These are phyloP conservation scores for Rhizophagus sp. DNA, from an alignment of 192 early-diverging fungal genomes.

Conservation along the genomic window DNA sequence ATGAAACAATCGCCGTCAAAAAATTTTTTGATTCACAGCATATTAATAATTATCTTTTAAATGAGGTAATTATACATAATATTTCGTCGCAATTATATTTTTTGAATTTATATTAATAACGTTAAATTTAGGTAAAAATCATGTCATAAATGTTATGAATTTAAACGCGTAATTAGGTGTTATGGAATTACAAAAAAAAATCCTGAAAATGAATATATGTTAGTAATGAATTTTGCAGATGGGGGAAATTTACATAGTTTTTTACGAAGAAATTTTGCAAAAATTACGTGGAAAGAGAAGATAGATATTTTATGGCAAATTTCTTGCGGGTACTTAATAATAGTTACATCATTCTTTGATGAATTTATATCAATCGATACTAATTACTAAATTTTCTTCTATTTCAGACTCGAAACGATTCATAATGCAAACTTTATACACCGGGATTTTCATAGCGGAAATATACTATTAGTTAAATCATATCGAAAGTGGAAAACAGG, in stretches of 20 bases:
- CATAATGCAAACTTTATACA: too few species aligned
- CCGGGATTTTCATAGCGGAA: neutral
- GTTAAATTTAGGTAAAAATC: neutral
- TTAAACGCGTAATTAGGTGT: neutral
- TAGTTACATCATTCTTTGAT: too few species aligned
- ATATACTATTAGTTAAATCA: neutral
- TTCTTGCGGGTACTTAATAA: neutral
- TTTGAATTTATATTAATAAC: too few species aligned
- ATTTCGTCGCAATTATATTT: too few species aligned
- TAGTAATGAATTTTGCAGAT: conserved; percentile 20
- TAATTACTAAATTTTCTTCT: too few species aligned
- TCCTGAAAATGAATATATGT: neutral
- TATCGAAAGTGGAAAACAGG: neutral
- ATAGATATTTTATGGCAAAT: neutral
- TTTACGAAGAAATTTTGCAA: neutral
- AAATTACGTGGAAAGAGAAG: conserved; percentile 12
- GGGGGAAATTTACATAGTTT: neutral
- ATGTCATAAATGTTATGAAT: neutral
- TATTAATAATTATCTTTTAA: neutral
- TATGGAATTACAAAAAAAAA: neutral
- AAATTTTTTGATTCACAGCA: neutral
- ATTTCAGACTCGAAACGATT: neutral
- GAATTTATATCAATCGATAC: neutral
- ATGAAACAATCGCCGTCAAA: neutral
- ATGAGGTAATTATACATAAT: neutral